Base-by-base conservation (phyloP, 768 basidiomycete species). In the Suillus cothurnatus region DNA sequence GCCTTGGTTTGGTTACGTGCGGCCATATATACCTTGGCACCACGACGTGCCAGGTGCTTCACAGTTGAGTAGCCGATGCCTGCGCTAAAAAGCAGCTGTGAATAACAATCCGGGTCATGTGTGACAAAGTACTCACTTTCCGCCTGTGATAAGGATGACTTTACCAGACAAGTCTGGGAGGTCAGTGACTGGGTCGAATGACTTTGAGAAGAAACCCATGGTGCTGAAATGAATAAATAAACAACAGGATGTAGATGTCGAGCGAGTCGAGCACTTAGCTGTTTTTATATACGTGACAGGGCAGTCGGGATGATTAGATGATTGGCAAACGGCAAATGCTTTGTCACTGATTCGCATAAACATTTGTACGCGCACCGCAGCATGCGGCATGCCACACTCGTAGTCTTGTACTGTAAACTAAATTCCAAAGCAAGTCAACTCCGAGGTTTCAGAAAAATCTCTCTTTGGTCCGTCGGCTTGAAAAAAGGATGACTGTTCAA, bases 11-110 rank as follows among this genome's bases (percentile, higher is more conserved):
- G 82, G 66, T 78, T 81, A 19, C 87, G 81, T 8, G 85, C 82
- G 0, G 81, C 85, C 66, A 89, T 79, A 67, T 88, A 88, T 6
- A 88, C 84, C 68, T 85, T 88, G 6, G 87, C 86, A 19, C 87
- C 86, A 9, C 75, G 78, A 8, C 79, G 77, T 0, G 81, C 85
- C 23, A 90, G 82, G 66, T 82, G 81, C 61, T 80, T 78, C 23
- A 86, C 80, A 0, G 84, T 87, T 0, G 79, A 79, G 67, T 80
- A 83, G 0, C 88, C 87, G 19, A 86, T 79, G 1, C 86, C 84
- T 0, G 79, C 70, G 55, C 83, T 85, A 41, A 21, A 9, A 11
- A 55, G 28, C 4, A 6, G 8, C 17, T 21, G 14, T 52, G n/a
- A 28, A 49, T 26, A 17, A 6, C 7, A 56, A 17, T 36, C 34